Percentiles rank a stretch among this genome's conserved stretches.
These are phyloP conservation scores for Sugiyamaella smithiae DNA, from an alignment of 805 yeast species.

Conservation along the genomic window DNA sequence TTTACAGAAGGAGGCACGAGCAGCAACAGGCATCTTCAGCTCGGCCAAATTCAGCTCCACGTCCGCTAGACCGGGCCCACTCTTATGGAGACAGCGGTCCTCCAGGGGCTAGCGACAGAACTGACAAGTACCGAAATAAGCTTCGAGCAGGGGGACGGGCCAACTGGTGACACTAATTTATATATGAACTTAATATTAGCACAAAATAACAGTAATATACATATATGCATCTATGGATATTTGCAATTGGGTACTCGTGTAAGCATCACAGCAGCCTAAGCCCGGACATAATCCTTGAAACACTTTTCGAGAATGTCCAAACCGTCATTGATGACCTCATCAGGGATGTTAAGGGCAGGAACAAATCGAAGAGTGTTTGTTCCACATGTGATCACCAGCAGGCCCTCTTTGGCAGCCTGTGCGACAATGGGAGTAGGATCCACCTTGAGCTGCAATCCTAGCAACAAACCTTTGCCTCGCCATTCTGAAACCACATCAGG, in stretches of 20 bases:
- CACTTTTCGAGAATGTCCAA: conserved; percentile 63
- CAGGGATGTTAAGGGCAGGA: conserved; percentile 84
- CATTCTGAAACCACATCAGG: conserved; percentile 63
- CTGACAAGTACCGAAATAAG: conserved; percentile 22
- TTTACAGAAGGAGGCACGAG: conserved; percentile 22
- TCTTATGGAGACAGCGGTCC: not conserved
- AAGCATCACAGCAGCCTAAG: not conserved
- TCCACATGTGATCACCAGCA: conserved; percentile 88
- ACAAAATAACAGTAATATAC: too few species aligned
- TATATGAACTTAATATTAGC: too few species aligned
- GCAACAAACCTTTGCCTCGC: conserved; percentile 84
- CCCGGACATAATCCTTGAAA: not conserved
- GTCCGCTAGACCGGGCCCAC: not conserved
- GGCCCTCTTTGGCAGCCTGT: conserved; percentile 73
- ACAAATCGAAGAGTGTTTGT: conserved; percentile 85
- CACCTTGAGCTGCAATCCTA: conserved; percentile 74
- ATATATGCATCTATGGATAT: too few species aligned
- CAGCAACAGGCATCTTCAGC: conserved; percentile 7
- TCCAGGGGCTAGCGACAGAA: conserved; percentile 7
- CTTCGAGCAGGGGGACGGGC: conserved; percentile 24
- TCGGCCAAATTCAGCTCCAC: conserved; percentile 6
- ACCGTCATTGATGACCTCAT: conserved; percentile 67
- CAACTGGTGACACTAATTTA: conserved; percentile 20
- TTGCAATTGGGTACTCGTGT: too few species aligned
- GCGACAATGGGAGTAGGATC: conserved; percentile 62